A percentile compares a stretch with the other conserved stretches of the same genome.
Conservation (phyloP, 2,329 filamentous ascomycete species). For the Fusarium beomiforme region DNA sequence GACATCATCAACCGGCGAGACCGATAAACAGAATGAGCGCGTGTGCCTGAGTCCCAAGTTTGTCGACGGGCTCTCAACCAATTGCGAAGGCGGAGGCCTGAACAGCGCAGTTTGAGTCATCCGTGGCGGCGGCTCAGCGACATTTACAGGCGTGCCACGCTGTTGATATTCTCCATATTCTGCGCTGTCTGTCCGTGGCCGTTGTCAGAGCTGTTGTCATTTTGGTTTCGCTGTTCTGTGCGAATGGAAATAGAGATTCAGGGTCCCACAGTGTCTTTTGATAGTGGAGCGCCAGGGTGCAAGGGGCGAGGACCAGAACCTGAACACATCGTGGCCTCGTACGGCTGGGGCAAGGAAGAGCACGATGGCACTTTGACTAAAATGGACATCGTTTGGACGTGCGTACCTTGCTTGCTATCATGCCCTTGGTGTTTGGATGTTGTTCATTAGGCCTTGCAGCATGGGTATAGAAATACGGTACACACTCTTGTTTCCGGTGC, state of each 20-base stretch:
- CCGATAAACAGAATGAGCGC: constrained; percentile 16
- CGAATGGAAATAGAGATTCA: constrained; percentile 13
- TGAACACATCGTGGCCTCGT: constrained; percentile 34
- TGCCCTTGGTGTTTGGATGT: neutral
- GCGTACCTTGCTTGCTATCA: constrained; percentile 15
- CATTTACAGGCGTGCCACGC: constrained; percentile 26
- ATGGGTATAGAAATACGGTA: neutral
- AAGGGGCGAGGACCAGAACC: constrained; percentile 21
- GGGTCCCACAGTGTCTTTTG: constrained; percentile 17
- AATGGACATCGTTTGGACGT: constrained; percentile 10
- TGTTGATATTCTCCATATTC: constrained; percentile 24
- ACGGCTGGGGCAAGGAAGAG: constrained; percentile 28
- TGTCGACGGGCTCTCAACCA: constrained; percentile 20
- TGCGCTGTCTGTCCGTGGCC: constrained; percentile 28
- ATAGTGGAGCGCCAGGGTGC: constrained; percentile 11
- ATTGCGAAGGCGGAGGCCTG: constrained; percentile 30
- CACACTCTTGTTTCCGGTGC: neutral
- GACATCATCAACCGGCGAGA: constrained; percentile 34
- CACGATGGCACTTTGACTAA: constrained; percentile 31
- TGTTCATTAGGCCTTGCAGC: neutral
- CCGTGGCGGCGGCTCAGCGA: constrained; percentile 35
- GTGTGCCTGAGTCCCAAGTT: constrained; percentile 32
- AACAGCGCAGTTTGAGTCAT: constrained; percentile 23
- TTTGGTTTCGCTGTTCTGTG: constrained; percentile 9
- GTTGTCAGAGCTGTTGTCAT: constrained; percentile 24